Conservation (phyloP, 129 eudicot species). For the Mikania micrantha region DNA sequence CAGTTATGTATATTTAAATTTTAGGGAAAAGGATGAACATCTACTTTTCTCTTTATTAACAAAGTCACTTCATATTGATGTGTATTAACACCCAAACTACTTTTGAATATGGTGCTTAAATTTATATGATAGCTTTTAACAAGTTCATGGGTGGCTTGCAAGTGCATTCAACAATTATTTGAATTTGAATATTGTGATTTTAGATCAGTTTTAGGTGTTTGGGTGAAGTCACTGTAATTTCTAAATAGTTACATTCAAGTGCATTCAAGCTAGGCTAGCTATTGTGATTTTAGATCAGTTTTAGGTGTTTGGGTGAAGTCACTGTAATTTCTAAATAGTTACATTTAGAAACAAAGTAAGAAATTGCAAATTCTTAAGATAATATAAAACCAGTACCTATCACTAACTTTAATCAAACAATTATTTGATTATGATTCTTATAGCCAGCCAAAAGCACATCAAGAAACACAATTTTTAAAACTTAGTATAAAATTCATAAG, state of each 20-base stretch:
- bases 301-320: not conserved
- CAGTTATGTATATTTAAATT: not conserved
- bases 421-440: not conserved
- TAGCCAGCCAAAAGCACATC: not conserved
- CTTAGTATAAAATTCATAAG: not conserved
- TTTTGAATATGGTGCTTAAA: not conserved
- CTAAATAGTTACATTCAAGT: too few relatives aligned
- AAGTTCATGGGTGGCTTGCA: not conserved
- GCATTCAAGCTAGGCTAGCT: too few relatives aligned
- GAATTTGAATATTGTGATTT: not conserved
- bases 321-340: not conserved
- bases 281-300: not conserved
- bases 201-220: not conserved
- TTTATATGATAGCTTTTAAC: not conserved
- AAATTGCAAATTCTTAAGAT: not conserved
- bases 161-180: not conserved
- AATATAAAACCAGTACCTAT: not conserved
- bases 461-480: not conserved
- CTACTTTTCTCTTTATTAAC: not conserved
- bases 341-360: not conserved
- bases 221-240: not conserved
- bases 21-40: not conserved
- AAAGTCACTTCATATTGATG: not conserved
- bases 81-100: not conserved
- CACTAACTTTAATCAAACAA: not conserved